Evolutionary conservation across 305 asterid species (phyloP).

Genomic region (Lippia alba): DNA sequence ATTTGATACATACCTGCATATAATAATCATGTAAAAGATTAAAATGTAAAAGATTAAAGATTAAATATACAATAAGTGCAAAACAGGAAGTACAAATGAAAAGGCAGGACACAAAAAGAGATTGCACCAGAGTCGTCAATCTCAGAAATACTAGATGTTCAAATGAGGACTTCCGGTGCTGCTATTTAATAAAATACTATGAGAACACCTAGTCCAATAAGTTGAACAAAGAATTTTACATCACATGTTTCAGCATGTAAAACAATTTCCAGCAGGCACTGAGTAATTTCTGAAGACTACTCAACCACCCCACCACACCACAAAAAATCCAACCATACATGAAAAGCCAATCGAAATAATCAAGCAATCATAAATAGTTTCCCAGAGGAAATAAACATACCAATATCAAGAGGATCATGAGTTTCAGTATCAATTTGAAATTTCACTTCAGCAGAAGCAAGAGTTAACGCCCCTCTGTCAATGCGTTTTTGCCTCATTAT

Average conservation of each 20-base stretch:
- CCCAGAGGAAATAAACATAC: slow-evolving; percentile 48
- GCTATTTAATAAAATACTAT: slow-evolving; percentile 9
- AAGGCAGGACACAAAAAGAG: background rate
- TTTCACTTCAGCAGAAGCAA: slow-evolving; percentile 99
- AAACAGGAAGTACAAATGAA: background rate
- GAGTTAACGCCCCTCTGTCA: slow-evolving; percentile 97
- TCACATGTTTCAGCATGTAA: slow-evolving; percentile 16
- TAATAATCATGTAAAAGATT: slow-evolving; percentile 30
- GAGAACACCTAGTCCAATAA: slow-evolving; percentile 8
- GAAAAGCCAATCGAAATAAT: slow-evolving; percentile 4
- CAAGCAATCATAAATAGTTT: slow-evolving; percentile 4
- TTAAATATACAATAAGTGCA: background rate
- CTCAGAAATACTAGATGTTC: slow-evolving; percentile 12
- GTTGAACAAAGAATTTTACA: slow-evolving; percentile 3
- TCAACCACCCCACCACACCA: background rate
- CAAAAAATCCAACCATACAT: slow-evolving; percentile 7
- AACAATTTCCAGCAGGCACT: slow-evolving; percentile 13
- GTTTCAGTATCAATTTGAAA: slow-evolving; percentile 98
- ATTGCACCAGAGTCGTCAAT: slow-evolving; percentile 5
- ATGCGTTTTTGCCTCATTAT: slow-evolving; percentile 97
- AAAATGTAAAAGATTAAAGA: too few relatives aligned
- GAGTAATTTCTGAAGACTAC: background rate
- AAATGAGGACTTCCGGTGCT: slow-evolving; percentile 4
- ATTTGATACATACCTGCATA: slow-evolving; percentile 98
- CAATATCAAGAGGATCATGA: slow-evolving; percentile 98